These are phyloP conservation scores for Cinchona pubescens DNA, from an alignment of 257 asterid genomes.

Conservation along the genomic window DNA sequence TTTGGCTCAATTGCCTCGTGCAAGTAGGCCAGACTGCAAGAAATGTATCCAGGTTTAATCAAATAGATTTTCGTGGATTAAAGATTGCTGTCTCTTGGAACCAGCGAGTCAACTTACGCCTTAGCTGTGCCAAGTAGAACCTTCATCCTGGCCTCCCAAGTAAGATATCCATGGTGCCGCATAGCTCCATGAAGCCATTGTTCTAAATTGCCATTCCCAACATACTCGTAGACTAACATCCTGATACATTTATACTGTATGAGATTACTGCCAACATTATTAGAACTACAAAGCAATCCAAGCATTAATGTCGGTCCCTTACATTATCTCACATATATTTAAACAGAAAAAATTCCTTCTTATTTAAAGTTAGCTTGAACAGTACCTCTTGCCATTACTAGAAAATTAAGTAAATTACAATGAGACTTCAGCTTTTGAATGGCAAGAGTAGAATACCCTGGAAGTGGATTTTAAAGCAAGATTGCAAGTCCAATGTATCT, in stretches of 20 bases:
- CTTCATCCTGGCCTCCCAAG: constrained; percentile 93
- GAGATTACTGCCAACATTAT: constrained; percentile 5
- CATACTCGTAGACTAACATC: constrained; percentile 84
- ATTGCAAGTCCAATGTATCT: background rate
- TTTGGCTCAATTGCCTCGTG: constrained; percentile 97
- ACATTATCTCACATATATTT: background rate
- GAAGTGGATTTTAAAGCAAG: background rate
- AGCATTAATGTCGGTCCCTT: background rate
- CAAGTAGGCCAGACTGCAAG: constrained; percentile 82
- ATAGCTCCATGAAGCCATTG: constrained; percentile 99
- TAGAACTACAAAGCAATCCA: background rate
- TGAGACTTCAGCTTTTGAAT: background rate
- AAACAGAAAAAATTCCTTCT: background rate
- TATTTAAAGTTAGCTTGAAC: background rate
- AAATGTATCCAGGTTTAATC: constrained; percentile 6
- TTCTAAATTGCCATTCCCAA: constrained; percentile 84
- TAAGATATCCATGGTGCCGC: constrained; percentile 83
- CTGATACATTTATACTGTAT: constrained; percentile 30
- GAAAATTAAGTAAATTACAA: background rate
- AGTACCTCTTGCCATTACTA: background rate
- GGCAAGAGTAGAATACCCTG: background rate
- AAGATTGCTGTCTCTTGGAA: too few species aligned
- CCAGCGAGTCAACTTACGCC: constrained; percentile 61
- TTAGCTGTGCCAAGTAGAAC: constrained; percentile 97
- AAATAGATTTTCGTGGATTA: background rate